A percentile compares a stretch with the other conserved stretches of the same genome.
Conservation (phyloP, 768 basidiomycete genomes). For the Asterophora lycoperdoides region DNA sequence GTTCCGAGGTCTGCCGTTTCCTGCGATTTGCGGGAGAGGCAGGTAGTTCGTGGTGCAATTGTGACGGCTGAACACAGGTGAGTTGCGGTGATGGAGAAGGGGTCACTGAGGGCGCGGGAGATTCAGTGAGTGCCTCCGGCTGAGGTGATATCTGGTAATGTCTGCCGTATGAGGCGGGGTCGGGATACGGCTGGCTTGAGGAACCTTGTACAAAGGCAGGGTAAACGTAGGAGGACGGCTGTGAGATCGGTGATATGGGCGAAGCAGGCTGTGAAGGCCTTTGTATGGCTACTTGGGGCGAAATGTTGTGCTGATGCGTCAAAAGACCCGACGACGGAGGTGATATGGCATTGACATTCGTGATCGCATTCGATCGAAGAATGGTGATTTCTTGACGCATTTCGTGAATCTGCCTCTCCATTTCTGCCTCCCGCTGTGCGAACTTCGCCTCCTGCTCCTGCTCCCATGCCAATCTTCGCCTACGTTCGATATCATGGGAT, state of each 20-base stretch:
- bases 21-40: conserved; percentile 14
- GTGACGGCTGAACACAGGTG: conserved; percentile 12
- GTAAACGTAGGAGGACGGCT: conserved; percentile 25
- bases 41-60: conserved; percentile 12
- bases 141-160: conserved; percentile 14
- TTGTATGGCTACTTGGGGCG: conserved; percentile 28
- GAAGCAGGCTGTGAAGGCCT: conserved; percentile 24
- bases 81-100: conserved; percentile 31
- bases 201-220: conserved; percentile 36
- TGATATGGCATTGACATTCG: conserved; percentile 15
- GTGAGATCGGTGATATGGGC: conserved; percentile 37
- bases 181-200: conserved; percentile 25
- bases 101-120: conserved; percentile 23
- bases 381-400: conserved; percentile 50
- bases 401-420: conserved; percentile 51
- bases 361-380: conserved; percentile 38
- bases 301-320: conserved; percentile 29
- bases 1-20: conserved; percentile 28
- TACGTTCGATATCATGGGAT: conserved; percentile 56
- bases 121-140: conserved; percentile 12
- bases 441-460: conserved; percentile 62
- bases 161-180: conserved; percentile 12
- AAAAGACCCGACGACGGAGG: conserved; percentile 17
- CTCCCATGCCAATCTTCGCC: conserved; percentile 63
- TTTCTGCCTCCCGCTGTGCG: conserved; percentile 50